Percentiles rank a stretch among this genome's conserved stretches.
phyloP scores from a whole-genome alignment of 2,329 filamentous ascomycete species.

The Madurella mycetomatis region DNA sequence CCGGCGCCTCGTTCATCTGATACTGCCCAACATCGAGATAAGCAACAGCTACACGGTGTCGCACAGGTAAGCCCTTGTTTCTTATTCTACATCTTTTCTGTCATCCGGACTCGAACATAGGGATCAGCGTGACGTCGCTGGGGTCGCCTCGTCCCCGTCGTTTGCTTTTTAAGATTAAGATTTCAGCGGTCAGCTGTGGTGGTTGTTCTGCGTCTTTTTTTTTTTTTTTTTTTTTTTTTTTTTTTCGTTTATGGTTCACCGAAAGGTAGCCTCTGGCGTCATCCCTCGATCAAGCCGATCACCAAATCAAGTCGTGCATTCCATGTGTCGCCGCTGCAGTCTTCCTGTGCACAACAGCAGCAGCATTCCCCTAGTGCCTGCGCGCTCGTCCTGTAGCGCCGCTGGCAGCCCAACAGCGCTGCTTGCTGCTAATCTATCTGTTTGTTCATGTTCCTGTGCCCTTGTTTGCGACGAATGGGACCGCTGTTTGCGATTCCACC shows the following conservation, averaged over 20 bases:
- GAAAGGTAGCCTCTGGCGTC: constrained; percentile 9
- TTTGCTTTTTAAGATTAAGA: background rate
- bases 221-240: too few species aligned
- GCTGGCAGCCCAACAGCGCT: constrained; percentile 2
- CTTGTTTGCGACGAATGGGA: background rate
- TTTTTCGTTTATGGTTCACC: constrained; percentile 1
- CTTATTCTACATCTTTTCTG: background rate
- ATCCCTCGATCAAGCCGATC: constrained; percentile 8
- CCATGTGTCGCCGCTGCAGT: background rate
- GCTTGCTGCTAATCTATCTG: background rate
- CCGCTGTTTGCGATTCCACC: background rate
- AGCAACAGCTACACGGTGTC: background rate
- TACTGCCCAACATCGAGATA: background rate
- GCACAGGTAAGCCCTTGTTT: background rate
- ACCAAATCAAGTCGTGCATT: background rate
- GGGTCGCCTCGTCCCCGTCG: background rate
- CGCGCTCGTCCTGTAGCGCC: constrained; percentile 2
- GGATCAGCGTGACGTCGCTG: background rate
- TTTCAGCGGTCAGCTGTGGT: background rate
- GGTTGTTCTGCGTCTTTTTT: too few species aligned
- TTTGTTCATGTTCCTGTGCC: background rate
- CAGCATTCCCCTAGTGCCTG: constrained; percentile 1
- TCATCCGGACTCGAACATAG: too few species aligned
- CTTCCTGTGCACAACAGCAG: background rate
- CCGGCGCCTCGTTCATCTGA: too few species aligned